These are phyloP conservation scores for Phalaenopsis equestris DNA, from an alignment of 106 monocot species.

Conservation along the genomic window DNA sequence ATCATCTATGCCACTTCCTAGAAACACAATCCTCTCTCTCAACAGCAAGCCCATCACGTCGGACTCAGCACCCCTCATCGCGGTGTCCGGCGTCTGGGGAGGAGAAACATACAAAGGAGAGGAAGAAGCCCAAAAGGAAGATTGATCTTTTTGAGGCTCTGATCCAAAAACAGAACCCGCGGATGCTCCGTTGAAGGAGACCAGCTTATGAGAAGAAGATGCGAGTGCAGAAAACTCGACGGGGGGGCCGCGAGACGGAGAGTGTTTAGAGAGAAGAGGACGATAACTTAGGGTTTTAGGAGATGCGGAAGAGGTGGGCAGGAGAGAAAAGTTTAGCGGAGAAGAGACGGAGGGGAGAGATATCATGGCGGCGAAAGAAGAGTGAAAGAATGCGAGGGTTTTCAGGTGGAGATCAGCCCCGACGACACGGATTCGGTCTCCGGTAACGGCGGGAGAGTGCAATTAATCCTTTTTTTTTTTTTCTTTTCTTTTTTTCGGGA, in stretches of 20 bases:
- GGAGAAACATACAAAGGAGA: constrained; percentile 14
- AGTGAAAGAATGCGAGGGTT: neutral
- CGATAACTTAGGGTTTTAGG: constrained; percentile 10
- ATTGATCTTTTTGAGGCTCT: constrained; percentile 3
- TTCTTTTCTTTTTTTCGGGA: no score
- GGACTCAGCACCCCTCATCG: constrained; percentile 46
- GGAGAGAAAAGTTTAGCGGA: constrained; percentile 24
- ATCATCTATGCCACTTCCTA: constrained; percentile 75
- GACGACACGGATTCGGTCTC: neutral
- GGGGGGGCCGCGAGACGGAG: constrained; percentile 11
- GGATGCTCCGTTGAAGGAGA: neutral
- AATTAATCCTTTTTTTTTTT: no score
- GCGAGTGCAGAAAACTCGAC: constrained; percentile 16
- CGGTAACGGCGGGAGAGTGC: no score
- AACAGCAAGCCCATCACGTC: constrained; percentile 84
- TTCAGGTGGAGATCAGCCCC: neutral
- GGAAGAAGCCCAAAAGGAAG: neutral
- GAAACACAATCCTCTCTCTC: constrained; percentile 81
- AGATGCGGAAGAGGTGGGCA: constrained; percentile 7
- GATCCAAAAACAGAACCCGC: neutral
- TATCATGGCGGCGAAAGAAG: constrained; percentile 28
- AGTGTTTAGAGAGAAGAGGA: constrained; percentile 2
- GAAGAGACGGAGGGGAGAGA: constrained; percentile 46
- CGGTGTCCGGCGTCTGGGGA: constrained; percentile 44
- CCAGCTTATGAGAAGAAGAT: neutral